Percentiles rank a stretch among this genome's conserved stretches.
Evolutionary conservation across 31 red algal species (phyloP).

Genomic region (Bonnemaisonia californica): DNA sequence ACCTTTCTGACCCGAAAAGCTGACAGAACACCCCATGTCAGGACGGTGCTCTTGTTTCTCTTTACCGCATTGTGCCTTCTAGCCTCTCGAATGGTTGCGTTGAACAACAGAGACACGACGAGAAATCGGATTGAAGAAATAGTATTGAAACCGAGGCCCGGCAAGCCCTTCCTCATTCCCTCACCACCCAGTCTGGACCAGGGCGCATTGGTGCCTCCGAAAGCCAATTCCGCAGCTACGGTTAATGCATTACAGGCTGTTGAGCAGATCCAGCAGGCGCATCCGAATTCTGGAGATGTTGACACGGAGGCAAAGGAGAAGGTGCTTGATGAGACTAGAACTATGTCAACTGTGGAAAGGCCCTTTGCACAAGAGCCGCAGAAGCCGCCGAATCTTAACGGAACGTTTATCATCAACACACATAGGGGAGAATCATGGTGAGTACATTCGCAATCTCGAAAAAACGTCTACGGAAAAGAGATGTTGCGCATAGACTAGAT

Average conservation of each 20-base stretch:
- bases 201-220: too few relatives aligned
- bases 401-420: conserved; percentile 30
- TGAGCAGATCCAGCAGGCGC: conserved; percentile 18
- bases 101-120: not conserved
- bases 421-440: conserved; percentile 30
- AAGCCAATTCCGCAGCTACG: conserved; percentile 5
- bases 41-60: not conserved
- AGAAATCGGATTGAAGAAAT: not conserved
- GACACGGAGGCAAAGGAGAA: conserved; percentile 27
- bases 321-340: conserved; percentile 14
- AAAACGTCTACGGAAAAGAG: too few relatives aligned
- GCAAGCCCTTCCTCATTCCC: too few relatives aligned
- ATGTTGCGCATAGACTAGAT: too few relatives aligned
- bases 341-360: too few relatives aligned
- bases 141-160: too few relatives aligned
- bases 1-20: not conserved
- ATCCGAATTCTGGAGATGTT: conserved; percentile 13
- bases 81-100: not conserved
- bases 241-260: conserved; percentile 24
- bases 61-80: not conserved
- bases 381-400: conserved; percentile 11
- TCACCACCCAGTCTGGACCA: too few relatives aligned
- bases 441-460: too few relatives aligned
- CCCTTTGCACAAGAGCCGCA: too few relatives aligned
- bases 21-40: not conserved